These are phyloP conservation scores for Gracilariopsis chorda DNA, from an alignment of 23 red algal genomes.

Conservation along the genomic window DNA sequence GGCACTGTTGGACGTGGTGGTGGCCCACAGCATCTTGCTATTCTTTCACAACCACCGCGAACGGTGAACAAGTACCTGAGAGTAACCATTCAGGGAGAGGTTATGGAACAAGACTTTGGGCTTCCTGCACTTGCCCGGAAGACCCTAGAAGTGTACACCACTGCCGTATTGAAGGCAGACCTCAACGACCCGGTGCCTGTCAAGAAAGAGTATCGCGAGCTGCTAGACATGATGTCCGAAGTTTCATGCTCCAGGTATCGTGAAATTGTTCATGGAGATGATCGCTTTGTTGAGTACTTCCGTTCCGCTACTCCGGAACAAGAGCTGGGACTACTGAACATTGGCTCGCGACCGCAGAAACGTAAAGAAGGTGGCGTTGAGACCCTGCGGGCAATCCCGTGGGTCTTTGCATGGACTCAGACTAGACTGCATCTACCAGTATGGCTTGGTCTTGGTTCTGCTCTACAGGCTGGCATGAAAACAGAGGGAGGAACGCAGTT, in stretches of 20 bases:
- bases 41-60: slow-evolving; percentile 94
- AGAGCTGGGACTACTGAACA: slow-evolving; percentile 95
- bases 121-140: slow-evolving; percentile 75
- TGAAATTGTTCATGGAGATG: slow-evolving; percentile 88
- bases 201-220: slow-evolving; percentile 72
- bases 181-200: slow-evolving; percentile 65
- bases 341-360: slow-evolving; percentile 98
- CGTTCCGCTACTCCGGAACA: slow-evolving; percentile 95
- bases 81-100: slow-evolving; percentile 98
- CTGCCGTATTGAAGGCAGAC: slow-evolving; percentile 92
- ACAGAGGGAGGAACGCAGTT: slow-evolving; percentile 16
- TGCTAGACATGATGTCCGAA: slow-evolving; percentile 84
- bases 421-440: slow-evolving; percentile 95
- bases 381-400: slow-evolving; percentile 98
- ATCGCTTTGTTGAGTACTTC: slow-evolving; percentile 94
- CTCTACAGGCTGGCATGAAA: slow-evolving; percentile 63
- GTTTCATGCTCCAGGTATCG: slow-evolving; percentile 88
- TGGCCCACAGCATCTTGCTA: slow-evolving; percentile 98
- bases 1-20: slow-evolving; percentile 91
- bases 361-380: slow-evolving; percentile 97
- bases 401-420: slow-evolving; percentile 99
- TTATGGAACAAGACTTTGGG: slow-evolving; percentile 99
- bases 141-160: slow-evolving; percentile 93
- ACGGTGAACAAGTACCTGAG: slow-evolving; percentile 97
- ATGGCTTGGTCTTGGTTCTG: slow-evolving; percentile 91